Base-by-base conservation (phyloP, 371 early-diverging fungal species). In the Circinella minor region DNA sequence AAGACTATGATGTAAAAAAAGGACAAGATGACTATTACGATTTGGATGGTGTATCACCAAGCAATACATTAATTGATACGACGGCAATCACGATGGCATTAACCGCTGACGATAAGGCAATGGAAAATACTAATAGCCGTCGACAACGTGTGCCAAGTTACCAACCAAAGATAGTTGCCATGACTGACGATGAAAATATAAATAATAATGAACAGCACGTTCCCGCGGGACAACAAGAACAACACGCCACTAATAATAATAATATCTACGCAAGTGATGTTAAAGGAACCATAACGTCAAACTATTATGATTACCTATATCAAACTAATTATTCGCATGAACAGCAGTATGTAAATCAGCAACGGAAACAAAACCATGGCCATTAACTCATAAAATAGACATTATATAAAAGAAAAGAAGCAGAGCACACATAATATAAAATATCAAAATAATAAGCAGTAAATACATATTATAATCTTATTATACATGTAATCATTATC, bases 101-200 rank as follows among this genome's bases (percentile, higher is more conserved):
- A 5, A 55, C 46, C 27, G 55, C 43, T 36, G 48, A 63, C 27
- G 63, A 63, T 5, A 65, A 65, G 15, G 14, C 49, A 8, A 8
- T 15, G 18, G 7, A 48, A 4, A 11, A 66, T 55, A 17, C 36
- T 7, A 39, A 57, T 14, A 57, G 27, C 36, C 57, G 57, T 5
- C 57, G 57, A 10, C 67, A 66, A 14, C 67, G 67, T 4, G 60
- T 66, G 36, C 67, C 67, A 10, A 66, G 67, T 59, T 66, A 66
- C 37, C 67, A 66, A 37, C 67, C 67, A 13, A 57, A 66, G 57
- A 36, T 66, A 4, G 39, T 49, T 9, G 34, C 51, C 20, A 36
- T 47, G 36, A 36, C 65, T 27, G 27, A 27, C 37, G 54, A 65
- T 43, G 43, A 43, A 9, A 43, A 43, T 43, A 43, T 43, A 43